Base-by-base conservation (phyloP, 345 rosid species). In the Gossypium thurberi region DNA sequence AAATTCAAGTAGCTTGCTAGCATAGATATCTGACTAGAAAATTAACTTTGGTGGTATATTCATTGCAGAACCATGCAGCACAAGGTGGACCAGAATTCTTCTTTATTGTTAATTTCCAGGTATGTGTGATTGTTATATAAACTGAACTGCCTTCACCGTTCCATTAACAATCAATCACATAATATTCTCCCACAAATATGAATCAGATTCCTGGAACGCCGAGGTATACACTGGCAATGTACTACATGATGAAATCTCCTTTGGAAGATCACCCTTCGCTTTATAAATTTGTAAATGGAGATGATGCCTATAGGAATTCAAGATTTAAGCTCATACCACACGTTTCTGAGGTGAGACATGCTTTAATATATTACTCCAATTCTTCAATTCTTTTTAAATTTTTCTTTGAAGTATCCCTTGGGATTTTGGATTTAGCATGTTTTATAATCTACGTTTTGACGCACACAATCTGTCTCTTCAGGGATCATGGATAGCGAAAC, bases 401-500 rank as follows among this genome's bases (percentile, higher is more conserved):
- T 57, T 21, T 10, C 2, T 57, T 57, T 11, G 33, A 57, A 57
- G 26, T 20, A 57, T 23, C 10, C 61, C 14, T 57, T 12, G 3
- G 13, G 28, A 21, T 56, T 56, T 56, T 47, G 51, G 3, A 47
- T 47, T 56, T 56, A 10, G 14, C 25, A 56, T 56, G 20, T 6
- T 56, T 56, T 10, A 51, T 21, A 18, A 3, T 65, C 52, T 12
- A 43, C 6, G 52, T 65, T 65, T 20, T 44, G 62, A 33, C 37
- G 26, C 56, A 28, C 56, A 28, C 59, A 56, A 52, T 73, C 51
- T 69, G 40, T n/a, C 25, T 59, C 46, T 25, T 63, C 74, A 90
- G 96, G 99, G 98, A 56, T 90, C 99, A 48, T 93, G 99, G 99
- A 87, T 96, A 47, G 98, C 90, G 47, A 96, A 90, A 85, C 97